Conservation (phyloP, 495 filamentous ascomycete genomes). For the Achaetomiella virescens region DNA sequence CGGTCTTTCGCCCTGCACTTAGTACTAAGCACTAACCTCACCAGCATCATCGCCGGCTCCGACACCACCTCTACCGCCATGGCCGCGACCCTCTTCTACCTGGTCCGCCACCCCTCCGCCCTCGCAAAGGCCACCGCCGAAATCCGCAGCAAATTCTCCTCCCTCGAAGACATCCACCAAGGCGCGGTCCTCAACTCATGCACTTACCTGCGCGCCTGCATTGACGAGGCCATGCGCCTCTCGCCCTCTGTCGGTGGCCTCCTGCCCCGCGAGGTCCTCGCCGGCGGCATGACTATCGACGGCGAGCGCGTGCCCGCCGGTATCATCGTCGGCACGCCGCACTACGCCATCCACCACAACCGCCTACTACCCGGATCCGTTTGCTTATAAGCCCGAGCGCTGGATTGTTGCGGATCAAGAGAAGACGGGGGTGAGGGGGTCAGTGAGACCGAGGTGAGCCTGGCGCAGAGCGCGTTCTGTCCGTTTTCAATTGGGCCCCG, state of each 20-base stretch:
- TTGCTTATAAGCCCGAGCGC: conserved; percentile 47
- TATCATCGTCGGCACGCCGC: conserved; percentile 46
- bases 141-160: conserved; percentile 43
- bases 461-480: conserved; percentile 48
- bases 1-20: conserved; percentile 1
- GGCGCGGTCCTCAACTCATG: conserved; percentile 48
- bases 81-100: conserved; percentile 59
- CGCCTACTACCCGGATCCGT: conserved; percentile 48
- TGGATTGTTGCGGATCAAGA: conserved; percentile 39
- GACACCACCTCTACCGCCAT: conserved; percentile 64
- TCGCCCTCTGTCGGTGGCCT: conserved; percentile 57
- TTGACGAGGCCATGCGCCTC: conserved; percentile 69
- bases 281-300: conserved; percentile 54
- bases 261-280: conserved; percentile 55
- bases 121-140: conserved; percentile 45
- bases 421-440: conserved; percentile 7
- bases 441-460: conserved; percentile 31
- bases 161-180: conserved; percentile 48
- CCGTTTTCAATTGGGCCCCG: conserved; percentile 54
- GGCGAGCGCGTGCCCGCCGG: conserved; percentile 49
- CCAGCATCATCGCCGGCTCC: conserved; percentile 50
- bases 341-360: conserved; percentile 54
- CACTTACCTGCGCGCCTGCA: conserved; percentile 53
- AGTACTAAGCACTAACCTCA: not conserved
- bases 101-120: conserved; percentile 50